phyloP scores from a whole-genome alignment of 345 rosid species.

The Durio zibethinus region DNA sequence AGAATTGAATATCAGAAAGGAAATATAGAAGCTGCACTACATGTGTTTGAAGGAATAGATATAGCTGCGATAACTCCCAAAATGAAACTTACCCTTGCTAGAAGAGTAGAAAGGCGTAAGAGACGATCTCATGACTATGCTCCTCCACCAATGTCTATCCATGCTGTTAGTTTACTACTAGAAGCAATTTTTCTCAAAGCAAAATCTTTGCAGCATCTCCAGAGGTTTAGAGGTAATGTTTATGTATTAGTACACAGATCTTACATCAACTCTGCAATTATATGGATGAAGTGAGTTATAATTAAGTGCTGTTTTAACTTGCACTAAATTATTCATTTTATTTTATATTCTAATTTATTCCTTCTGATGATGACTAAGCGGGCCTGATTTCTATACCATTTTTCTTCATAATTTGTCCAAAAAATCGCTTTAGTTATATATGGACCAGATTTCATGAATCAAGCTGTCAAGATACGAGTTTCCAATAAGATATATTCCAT shows the following conservation, averaged over 20 bases:
- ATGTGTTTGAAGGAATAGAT: conserved; percentile 89
- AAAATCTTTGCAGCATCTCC: conserved; percentile 67
- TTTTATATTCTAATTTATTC: background rate
- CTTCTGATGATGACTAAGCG: background rate
- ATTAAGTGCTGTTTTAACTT: background rate
- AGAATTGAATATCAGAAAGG: conserved; percentile 87
- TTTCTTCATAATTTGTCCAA: background rate
- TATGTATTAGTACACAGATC: background rate
- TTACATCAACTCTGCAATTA: too few relatives aligned
- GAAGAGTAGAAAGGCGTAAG: conserved; percentile 45
- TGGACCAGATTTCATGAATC: background rate
- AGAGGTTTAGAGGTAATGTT: conserved; percentile 62
- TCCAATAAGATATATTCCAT: background rate
- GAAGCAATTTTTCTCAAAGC: conserved; percentile 85
- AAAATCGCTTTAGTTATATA: background rate
- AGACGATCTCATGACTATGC: conserved; percentile 43
- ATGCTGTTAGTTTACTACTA: conserved; percentile 64
- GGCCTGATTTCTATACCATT: background rate
- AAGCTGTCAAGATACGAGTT: background rate
- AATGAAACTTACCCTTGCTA: conserved; percentile 51
- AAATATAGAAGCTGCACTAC: conserved; percentile 70
- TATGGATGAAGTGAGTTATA: background rate
- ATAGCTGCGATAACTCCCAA: conserved; percentile 57
- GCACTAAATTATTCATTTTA: background rate
- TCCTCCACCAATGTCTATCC: conserved; percentile 61